phyloP scores from a whole-genome alignment of 1,139 yeast species.

The Magnusiomyces paraingens region DNA sequence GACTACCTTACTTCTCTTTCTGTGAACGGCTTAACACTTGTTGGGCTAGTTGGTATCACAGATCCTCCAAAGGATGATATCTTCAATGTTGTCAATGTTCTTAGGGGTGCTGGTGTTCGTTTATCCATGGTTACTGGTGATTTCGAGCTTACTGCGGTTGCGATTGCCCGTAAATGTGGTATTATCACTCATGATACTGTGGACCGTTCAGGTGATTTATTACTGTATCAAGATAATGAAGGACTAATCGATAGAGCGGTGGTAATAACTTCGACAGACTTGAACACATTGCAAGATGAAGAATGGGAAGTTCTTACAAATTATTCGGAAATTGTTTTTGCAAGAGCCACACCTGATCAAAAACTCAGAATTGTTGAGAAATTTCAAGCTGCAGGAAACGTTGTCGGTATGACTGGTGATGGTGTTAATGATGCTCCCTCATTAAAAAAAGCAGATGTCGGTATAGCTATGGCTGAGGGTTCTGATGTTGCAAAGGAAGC shows the following conservation, averaged over 20 bases:
- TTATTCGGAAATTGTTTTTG: conserved; percentile 41
- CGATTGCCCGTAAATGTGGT: conserved; percentile 42
- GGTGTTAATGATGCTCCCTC: conserved; percentile 48
- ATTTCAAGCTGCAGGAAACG: conserved; percentile 38
- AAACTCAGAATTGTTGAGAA: conserved; percentile 42
- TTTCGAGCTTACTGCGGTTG: conserved; percentile 43
- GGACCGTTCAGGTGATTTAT: conserved; percentile 20
- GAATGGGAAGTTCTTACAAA: conserved; percentile 38
- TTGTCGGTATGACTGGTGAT: conserved; percentile 46
- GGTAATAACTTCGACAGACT: conserved; percentile 38
- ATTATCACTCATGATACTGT: conserved; percentile 31
- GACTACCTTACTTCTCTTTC: conserved; percentile 7
- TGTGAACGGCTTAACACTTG: conserved; percentile 10
- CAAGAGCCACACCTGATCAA: conserved; percentile 48
- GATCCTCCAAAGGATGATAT: conserved; percentile 45
- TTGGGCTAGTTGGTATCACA: conserved; percentile 42
- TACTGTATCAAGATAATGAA: conserved; percentile 8
- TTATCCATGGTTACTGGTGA: conserved; percentile 50
- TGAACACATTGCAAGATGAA: conserved; percentile 34
- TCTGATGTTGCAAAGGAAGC: conserved; percentile 51
- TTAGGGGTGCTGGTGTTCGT: conserved; percentile 42
- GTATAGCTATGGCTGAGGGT: conserved; percentile 44
- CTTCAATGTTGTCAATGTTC: conserved; percentile 33
- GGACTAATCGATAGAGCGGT: conserved; percentile 17
- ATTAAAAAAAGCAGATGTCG: conserved; percentile 43